Conservation (phyloP, 208 protist genomes). For the Acanthamoeba royreba region DNA sequence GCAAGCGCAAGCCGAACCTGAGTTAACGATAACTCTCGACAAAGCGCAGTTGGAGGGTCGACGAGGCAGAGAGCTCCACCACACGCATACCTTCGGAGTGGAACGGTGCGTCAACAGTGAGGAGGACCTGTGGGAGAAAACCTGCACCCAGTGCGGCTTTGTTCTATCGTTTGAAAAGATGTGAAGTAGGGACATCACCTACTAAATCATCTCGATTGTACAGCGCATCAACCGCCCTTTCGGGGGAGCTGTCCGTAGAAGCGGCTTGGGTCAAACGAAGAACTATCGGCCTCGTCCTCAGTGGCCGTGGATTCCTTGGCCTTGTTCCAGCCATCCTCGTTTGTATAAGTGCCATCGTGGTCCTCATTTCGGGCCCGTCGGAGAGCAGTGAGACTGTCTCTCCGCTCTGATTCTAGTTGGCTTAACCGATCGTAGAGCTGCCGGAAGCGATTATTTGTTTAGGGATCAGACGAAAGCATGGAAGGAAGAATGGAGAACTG, state of each 20-base stretch:
- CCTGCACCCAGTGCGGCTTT: not conserved
- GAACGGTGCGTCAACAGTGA: not conserved
- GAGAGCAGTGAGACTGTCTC: not conserved
- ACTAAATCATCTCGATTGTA: not conserved
- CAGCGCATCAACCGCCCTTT: not conserved
- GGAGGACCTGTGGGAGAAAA: not conserved
- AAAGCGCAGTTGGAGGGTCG: not conserved
- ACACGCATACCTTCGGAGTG: not conserved
- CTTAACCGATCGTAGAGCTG: not conserved
- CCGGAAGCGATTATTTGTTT: not conserved
- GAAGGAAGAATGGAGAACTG: not conserved
- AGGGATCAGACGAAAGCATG: not conserved
- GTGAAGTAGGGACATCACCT: not conserved
- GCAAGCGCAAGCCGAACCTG: too few relatives aligned
- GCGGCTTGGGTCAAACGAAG: not conserved
- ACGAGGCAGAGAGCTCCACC: not conserved
- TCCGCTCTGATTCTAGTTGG: not conserved
- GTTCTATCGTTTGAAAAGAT: not conserved
- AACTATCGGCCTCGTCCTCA: too few relatives aligned
- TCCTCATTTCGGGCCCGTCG: not conserved
- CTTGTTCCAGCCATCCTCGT: not conserved
- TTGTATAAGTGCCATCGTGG: not conserved
- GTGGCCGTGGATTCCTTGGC: not conserved
- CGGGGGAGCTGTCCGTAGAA: not conserved
- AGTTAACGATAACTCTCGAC: not conserved